Conservation (phyloP, 2,329 filamentous ascomycete species). For the Trichoderma breve region DNA sequence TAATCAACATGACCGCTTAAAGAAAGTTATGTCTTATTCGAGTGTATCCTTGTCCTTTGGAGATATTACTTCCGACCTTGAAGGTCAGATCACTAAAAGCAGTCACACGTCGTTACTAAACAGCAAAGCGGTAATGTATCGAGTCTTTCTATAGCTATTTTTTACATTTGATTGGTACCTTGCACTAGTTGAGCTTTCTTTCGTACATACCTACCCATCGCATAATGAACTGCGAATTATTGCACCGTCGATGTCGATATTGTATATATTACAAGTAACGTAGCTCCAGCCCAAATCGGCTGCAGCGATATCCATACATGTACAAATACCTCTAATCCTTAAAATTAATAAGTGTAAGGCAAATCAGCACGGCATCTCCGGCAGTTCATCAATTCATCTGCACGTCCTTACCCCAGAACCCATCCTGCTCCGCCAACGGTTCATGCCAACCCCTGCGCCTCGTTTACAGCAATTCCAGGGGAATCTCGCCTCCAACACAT, state of each 20-base stretch:
- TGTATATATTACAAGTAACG: neutral
- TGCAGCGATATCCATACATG: too few relatives aligned
- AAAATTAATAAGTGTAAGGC: neutral
- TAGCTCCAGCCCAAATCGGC: neutral
- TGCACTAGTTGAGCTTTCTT: rapidly evolving
- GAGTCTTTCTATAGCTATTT: neutral
- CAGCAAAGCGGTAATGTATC: neutral
- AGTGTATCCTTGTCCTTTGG: too few relatives aligned
- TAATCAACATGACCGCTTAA: neutral
- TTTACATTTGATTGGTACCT: neutral
- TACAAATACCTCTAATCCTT: neutral
- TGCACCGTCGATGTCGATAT: neutral
- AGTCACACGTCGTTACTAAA: neutral
- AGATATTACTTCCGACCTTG: too few relatives aligned
- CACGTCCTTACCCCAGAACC: neutral
- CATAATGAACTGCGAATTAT: too few relatives aligned
- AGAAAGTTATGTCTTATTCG: neutral
- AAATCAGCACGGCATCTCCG: neutral
- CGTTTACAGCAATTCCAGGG: neutral
- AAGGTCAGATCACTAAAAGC: neutral
- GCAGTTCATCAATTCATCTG: neutral
- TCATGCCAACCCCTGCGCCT: neutral
- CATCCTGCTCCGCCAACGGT: neutral
- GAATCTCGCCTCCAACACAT: neutral
- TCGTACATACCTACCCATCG: rapidly evolving